phyloP scores from a whole-genome alignment of 345 rosid genomes.

The Hibiscus mutabilis region DNA sequence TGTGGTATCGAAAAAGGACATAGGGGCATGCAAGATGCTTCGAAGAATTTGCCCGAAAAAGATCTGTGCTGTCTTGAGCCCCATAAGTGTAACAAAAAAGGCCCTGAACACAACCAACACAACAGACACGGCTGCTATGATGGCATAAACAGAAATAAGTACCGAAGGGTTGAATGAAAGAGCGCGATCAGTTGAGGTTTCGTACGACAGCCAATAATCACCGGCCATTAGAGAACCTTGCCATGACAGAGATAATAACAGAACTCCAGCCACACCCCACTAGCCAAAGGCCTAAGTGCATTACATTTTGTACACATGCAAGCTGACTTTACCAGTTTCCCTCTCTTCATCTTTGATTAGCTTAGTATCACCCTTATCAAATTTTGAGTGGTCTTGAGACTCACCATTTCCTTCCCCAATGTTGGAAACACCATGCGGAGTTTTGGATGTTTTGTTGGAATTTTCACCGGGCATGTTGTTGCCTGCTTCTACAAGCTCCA shows the following conservation, averaged over 20 bases:
- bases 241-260: conserved; percentile 60
- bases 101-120: conserved; percentile 48
- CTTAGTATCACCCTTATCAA: conserved; percentile 33
- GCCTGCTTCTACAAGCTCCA: conserved; percentile 75
- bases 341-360: no score
- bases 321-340: no score
- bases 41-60: conserved; percentile 64
- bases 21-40: conserved; percentile 88
- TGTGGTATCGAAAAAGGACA: conserved; percentile 95
- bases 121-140: conserved; percentile 50
- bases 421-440: conserved; percentile 26
- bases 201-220: conserved; percentile 92
- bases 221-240: conserved; percentile 78
- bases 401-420: conserved; percentile 44
- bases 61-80: conserved; percentile 76
- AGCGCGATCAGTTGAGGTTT: conserved; percentile 57
- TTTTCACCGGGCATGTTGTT: conserved; percentile 17
- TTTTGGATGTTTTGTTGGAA: conserved; percentile 34
- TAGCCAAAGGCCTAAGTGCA: no score
- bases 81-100: conserved; percentile 46
- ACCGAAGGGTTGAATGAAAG: conserved; percentile 39
- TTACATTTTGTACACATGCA: no score
- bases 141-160: conserved; percentile 57
- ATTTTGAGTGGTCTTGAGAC: conserved; percentile 30
- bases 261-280: conserved; percentile 23